Evolutionary conservation across 352 stramenopile species (phyloP).

Genomic region (Peronospora farinosa): DNA sequence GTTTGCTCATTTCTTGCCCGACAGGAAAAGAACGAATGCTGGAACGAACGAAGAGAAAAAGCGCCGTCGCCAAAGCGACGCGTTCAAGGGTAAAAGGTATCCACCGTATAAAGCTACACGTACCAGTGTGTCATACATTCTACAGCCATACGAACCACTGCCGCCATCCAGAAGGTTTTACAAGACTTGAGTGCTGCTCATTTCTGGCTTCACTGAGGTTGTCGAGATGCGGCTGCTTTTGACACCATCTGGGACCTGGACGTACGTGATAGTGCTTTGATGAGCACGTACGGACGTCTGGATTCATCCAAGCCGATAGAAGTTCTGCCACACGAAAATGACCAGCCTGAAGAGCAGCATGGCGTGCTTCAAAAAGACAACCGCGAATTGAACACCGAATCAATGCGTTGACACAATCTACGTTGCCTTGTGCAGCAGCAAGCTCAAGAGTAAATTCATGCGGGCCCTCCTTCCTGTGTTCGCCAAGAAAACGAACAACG

Average conservation of each 20-base stretch:
- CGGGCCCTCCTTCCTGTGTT: constrained; percentile 28
- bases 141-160: constrained; percentile 26
- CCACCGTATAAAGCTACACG: background rate
- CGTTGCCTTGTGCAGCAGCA: constrained; percentile 20
- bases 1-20: too few relatives aligned
- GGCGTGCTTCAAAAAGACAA: constrained; percentile 33
- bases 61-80: too few relatives aligned
- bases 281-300: constrained; percentile 24
- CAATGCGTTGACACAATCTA: constrained; percentile 25
- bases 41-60: too few relatives aligned
- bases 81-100: too few relatives aligned
- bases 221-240: constrained; percentile 12
- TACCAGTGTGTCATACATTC: background rate
- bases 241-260: constrained; percentile 22
- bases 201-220: constrained; percentile 1
- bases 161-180: constrained; percentile 16
- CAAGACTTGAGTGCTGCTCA: constrained; percentile 12
- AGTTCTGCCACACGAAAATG: constrained; percentile 20
- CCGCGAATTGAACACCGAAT: constrained; percentile 29
- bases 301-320: constrained; percentile 29
- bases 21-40: too few relatives aligned
- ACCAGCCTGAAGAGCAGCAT: constrained; percentile 24
- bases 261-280: constrained; percentile 17
- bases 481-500: constrained; percentile 31
- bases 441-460: constrained; percentile 28